Evolutionary conservation across 306 rosid genomes (phyloP).

Genomic region (Senna tora): DNA sequence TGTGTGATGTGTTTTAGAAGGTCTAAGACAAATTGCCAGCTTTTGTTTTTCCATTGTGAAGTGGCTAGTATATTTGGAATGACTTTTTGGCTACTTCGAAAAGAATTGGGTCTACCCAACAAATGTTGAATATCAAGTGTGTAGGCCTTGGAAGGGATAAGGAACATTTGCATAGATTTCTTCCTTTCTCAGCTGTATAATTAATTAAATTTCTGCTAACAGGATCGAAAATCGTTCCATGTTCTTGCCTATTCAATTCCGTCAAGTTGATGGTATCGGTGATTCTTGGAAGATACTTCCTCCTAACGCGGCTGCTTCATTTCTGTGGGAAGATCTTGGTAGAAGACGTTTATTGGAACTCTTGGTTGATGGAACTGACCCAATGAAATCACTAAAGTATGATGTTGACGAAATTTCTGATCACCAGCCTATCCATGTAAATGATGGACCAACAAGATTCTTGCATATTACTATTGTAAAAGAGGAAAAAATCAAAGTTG

Average conservation of each 20-base stretch:
- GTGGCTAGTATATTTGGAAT: too few relatives aligned
- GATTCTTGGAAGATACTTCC: conserved; percentile 65
- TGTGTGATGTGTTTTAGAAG: too few relatives aligned
- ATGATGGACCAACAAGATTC: conserved; percentile 52
- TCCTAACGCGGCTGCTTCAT: conserved; percentile 57
- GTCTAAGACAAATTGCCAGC: too few relatives aligned
- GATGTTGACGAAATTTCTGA: conserved; percentile 61
- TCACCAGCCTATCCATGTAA: conserved; percentile 48
- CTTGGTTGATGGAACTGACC: conserved; percentile 56
- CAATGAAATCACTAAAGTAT: conserved; percentile 49
- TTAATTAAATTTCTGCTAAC: conserved; percentile 24
- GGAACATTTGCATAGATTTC: neutral
- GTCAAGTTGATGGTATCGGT: conserved; percentile 62
- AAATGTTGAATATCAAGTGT: too few relatives aligned
- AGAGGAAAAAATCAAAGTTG: conserved; percentile 57
- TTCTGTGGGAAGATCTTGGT: conserved; percentile 73
- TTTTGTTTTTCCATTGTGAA: too few relatives aligned
- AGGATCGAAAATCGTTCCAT: conserved; percentile 71
- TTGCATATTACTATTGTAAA: conserved; percentile 42
- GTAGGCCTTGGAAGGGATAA: too few relatives aligned
- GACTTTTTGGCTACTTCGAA: too few relatives aligned
- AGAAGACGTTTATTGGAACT: conserved; percentile 62
- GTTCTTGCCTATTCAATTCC: conserved; percentile 59
- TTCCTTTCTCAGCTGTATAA: neutral
- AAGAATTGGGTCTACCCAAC: too few relatives aligned